Percentiles rank a stretch among this genome's conserved stretches.
phyloP scores from a whole-genome alignment of 2,329 filamentous ascomycete species.

The Talaromyces sp. region DNA sequence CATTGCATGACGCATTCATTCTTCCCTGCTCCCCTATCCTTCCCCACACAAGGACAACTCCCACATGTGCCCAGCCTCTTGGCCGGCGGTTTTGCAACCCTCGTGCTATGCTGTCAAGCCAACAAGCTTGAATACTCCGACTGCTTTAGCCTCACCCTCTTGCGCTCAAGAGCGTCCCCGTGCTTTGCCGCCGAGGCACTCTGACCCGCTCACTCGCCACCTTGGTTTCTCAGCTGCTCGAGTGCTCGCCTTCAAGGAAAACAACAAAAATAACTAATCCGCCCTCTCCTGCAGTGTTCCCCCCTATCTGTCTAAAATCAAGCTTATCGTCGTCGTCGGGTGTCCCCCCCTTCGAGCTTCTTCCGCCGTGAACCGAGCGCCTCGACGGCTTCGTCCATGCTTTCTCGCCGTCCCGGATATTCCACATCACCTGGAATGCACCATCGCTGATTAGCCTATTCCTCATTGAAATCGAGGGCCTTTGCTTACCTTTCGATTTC shows the following conservation, averaged over 20 bases:
- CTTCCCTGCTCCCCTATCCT: neutral
- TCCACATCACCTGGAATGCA: neutral
- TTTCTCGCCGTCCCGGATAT: neutral
- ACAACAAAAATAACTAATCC: neutral
- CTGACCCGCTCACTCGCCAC: neutral
- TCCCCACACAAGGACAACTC: neutral
- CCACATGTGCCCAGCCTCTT: conserved; percentile 1
- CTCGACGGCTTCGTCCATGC: neutral
- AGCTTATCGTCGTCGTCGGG: neutral
- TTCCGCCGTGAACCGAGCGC: neutral
- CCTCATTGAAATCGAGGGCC: neutral
- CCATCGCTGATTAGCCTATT: neutral
- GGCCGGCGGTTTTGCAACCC: neutral
- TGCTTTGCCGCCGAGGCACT: neutral
- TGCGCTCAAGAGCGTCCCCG: neutral
- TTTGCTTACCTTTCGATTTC: neutral
- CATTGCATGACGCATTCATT: conserved; percentile 12
- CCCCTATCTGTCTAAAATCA: neutral
- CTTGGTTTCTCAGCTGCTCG: neutral
- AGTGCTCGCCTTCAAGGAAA: neutral
- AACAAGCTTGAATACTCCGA: neutral
- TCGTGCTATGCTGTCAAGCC: neutral
- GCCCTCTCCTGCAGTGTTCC: neutral
- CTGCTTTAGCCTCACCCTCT: neutral
- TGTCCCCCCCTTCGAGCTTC: neutral